These are phyloP conservation scores for Bothriochloa decipiens DNA, from an alignment of 176 grass and related monocot species.

Conservation along the genomic window DNA sequence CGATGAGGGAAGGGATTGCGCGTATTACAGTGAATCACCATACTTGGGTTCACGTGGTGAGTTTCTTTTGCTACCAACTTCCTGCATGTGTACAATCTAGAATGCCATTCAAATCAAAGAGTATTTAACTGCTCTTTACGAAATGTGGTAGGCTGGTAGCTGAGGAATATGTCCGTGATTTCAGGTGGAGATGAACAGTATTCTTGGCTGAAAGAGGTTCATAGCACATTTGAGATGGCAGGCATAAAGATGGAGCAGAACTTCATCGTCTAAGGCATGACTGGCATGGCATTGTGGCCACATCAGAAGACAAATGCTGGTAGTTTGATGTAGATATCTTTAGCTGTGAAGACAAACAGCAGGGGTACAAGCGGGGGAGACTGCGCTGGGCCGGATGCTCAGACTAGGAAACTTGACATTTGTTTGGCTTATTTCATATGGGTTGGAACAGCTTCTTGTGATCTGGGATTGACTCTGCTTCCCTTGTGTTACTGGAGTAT, in stretches of 20 bases:
- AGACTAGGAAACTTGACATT: constrained; percentile 38
- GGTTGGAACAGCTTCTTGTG: constrained; percentile 40
- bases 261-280: constrained; percentile 36
- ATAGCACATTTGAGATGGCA: constrained; percentile 46
- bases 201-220: constrained; percentile 66
- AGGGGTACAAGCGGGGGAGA: constrained; percentile 7
- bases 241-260: constrained; percentile 41
- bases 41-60: constrained; percentile 52
- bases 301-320: neutral
- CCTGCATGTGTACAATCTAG: neutral
- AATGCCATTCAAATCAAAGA: neutral
- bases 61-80: neutral
- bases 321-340: constrained; percentile 42
- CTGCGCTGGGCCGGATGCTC: neutral
- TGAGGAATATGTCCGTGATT: constrained; percentile 33
- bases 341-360: constrained; percentile 23
- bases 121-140: neutral
- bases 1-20: constrained; percentile 67
- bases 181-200: constrained; percentile 54
- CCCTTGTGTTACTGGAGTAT: constrained; percentile 29
- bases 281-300: neutral
- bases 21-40: constrained; percentile 57
- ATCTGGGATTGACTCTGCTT: constrained; percentile 27
- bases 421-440: constrained; percentile 31
- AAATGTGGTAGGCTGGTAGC: neutral